phyloP scores from a whole-genome alignment of 2,329 filamentous ascomycete species.

The Neonectria punicea region DNA sequence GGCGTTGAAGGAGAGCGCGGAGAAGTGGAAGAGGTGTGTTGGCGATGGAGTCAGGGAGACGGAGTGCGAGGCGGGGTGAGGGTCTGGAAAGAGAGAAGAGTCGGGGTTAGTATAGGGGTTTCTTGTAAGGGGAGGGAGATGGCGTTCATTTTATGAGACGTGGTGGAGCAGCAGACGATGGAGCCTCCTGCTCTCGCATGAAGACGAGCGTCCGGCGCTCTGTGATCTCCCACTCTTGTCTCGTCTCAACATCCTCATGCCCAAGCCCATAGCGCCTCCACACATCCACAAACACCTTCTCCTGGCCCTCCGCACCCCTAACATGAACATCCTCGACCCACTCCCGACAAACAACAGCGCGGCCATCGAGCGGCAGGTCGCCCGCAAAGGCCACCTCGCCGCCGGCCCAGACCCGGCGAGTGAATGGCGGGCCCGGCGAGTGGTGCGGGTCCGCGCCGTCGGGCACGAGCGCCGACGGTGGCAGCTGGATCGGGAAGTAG shows the following conservation, averaged over 20 bases:
- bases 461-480: conserved; percentile 70
- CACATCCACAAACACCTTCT: conserved; percentile 65
- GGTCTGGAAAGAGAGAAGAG: conserved; percentile 39
- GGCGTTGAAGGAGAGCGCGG: conserved; percentile 90
- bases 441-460: conserved; percentile 90
- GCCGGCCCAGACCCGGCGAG: conserved; percentile 88
- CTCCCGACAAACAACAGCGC: conserved; percentile 58
- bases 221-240: conserved; percentile 48
- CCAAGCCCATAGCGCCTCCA: conserved; percentile 55
- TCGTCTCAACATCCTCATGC: conserved; percentile 31
- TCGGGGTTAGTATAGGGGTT: conserved; percentile 6
- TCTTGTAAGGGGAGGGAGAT: not conserved
- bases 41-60: conserved; percentile 73
- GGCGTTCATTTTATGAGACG: conserved; percentile 45
- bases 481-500: conserved; percentile 82
- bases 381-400: conserved; percentile 70
- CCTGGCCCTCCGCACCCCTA: conserved; percentile 45
- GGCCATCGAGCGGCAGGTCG: conserved; percentile 52
- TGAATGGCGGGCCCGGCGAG: conserved; percentile 76
- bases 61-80: conserved; percentile 49
- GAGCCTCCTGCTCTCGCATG: conserved; percentile 51
- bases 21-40: conserved; percentile 87
- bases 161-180: conserved; percentile 17
- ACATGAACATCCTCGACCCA: conserved; percentile 52
- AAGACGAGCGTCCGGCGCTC: conserved; percentile 65